Evolutionary conservation across 108 stramenopile genomes (phyloP).

Genomic region (Nannochloropsis oceanica): DNA sequence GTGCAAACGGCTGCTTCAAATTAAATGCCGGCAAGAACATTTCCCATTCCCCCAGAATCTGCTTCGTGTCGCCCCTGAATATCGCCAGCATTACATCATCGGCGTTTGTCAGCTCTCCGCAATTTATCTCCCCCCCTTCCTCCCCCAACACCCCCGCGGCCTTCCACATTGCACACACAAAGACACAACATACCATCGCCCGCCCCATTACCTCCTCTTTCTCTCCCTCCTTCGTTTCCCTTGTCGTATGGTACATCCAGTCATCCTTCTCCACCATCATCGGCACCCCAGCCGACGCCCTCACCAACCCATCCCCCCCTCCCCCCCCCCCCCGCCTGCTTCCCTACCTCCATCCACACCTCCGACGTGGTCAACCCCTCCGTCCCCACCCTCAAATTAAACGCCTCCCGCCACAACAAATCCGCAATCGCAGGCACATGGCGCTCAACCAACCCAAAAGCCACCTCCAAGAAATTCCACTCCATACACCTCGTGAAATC

Average conservation of each 20-base stretch:
- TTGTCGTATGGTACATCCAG: neutral
- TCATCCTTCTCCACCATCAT: neutral
- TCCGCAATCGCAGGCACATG: neutral
- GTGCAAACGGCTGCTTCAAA: neutral
- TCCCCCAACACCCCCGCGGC: conserved; percentile 3
- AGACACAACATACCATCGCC: conserved; percentile 8
- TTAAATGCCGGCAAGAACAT: neutral
- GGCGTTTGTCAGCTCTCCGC: conserved; percentile 3
- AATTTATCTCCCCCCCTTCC: neutral
- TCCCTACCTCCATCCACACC: neutral
- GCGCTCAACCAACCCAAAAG: neutral
- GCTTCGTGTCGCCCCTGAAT: neutral
- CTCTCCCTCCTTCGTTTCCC: neutral
- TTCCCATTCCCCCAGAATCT: neutral
- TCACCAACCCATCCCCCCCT: neutral
- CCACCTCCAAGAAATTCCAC: conserved; percentile 1
- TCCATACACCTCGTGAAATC: conserved; percentile 2
- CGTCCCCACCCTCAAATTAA: neutral
- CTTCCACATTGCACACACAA: conserved; percentile 4
- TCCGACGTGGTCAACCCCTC: neutral
- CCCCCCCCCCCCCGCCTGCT: neutral
- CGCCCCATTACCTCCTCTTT: neutral
- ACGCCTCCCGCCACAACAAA: neutral
- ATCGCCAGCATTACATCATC: neutral
- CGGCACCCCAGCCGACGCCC: neutral